Evolutionary conservation across 768 basidiomycete species (phyloP).

Genomic region (Suillus cothurnatus): DNA sequence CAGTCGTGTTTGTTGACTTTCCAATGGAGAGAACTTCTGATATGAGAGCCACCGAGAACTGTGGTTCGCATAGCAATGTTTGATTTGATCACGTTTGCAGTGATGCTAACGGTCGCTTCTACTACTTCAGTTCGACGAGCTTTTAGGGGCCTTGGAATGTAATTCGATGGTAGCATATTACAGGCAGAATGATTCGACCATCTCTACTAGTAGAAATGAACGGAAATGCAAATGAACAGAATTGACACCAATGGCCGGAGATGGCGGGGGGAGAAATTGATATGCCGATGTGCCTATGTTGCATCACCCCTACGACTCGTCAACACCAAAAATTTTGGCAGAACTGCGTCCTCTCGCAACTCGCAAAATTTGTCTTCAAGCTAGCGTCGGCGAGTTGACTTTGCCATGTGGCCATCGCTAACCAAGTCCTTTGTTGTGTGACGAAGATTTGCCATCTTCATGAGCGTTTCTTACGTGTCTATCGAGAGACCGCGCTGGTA

Average conservation of each 20-base stretch:
- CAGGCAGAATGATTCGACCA: neutral
- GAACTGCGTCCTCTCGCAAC: neutral
- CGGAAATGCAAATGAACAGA: neutral
- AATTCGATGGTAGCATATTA: neutral
- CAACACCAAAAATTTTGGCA: neutral
- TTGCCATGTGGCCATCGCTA: neutral
- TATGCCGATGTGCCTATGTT: neutral
- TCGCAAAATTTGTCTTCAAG: neutral
- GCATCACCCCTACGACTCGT: neutral
- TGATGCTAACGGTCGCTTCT: neutral
- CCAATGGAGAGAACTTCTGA: neutral
- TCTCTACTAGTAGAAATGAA: neutral
- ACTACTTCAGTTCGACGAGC: neutral
- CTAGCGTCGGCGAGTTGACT: neutral
- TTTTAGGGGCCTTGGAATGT: neutral
- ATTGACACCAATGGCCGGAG: neutral
- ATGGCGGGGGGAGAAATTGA: neutral
- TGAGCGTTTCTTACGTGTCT: neutral
- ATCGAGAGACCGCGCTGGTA: neutral
- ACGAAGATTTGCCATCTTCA: neutral
- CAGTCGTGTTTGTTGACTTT: neutral
- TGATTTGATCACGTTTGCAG: neutral
- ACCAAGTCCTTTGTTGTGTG: neutral
- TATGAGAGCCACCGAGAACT: neutral
- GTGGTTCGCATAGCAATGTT: neutral